These are phyloP conservation scores for Aphanocladium album DNA, from an alignment of 2,329 filamentous ascomycete species.

Conservation along the genomic window DNA sequence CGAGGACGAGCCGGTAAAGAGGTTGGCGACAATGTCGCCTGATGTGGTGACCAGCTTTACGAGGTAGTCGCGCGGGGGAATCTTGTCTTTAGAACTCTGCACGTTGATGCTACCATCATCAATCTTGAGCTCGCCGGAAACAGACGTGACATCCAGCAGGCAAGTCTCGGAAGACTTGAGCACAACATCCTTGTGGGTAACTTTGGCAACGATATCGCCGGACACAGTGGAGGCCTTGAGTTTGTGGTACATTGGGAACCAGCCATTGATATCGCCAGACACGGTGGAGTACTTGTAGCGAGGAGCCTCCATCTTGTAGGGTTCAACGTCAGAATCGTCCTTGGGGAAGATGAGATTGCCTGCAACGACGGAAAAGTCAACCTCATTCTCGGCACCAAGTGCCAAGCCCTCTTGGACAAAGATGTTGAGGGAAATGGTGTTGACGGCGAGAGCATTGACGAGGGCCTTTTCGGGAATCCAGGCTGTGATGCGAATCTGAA, in stretches of 20 bases:
- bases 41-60: conserved; percentile 40
- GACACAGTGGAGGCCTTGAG: conserved; percentile 41
- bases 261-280: conserved; percentile 40
- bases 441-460: conserved; percentile 34
- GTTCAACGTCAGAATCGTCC: conserved; percentile 17
- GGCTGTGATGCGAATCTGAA: conserved; percentile 43
- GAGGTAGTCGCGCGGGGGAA: conserved; percentile 44
- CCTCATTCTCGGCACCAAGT: conserved; percentile 25
- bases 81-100: conserved; percentile 17
- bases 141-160: conserved; percentile 34
- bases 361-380: conserved; percentile 30
- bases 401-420: conserved; percentile 36
- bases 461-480: conserved; percentile 38
- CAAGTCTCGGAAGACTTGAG: conserved; percentile 33
- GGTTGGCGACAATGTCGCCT: conserved; percentile 35
- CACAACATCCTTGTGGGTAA: conserved; percentile 37
- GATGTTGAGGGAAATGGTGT: conserved; percentile 35
- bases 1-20: conserved; percentile 35
- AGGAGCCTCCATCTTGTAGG: conserved; percentile 40
- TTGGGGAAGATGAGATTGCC: conserved; percentile 35
- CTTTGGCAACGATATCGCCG: conserved; percentile 35
- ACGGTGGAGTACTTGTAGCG: conserved; percentile 37
- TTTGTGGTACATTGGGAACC: conserved; percentile 47
- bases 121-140: conserved; percentile 40
- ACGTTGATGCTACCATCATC: conserved; percentile 33